Percentiles rank a stretch among this genome's conserved stretches.
These are phyloP conservation scores for Juglanconis oblonga DNA, from an alignment of 2,329 filamentous ascomycete species.

Conservation along the genomic window DNA sequence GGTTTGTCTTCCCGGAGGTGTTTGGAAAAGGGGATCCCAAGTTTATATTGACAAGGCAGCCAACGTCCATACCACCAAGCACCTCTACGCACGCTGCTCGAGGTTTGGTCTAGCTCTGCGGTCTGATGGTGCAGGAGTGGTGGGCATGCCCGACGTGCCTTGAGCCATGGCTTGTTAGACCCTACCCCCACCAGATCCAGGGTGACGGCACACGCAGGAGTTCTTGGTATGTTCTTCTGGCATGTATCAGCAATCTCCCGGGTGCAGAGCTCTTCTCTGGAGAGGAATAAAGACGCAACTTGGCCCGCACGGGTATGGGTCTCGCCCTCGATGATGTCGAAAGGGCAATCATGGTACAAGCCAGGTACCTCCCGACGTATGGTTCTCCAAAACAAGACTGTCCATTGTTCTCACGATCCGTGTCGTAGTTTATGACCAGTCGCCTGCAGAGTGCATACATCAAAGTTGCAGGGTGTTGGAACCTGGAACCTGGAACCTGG, in stretches of 20 bases:
- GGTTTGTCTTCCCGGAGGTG: not conserved
- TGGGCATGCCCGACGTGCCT: not conserved
- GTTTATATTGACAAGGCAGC: slow-evolving; percentile 14
- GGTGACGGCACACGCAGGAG: not conserved
- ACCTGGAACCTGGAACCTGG: slow-evolving; percentile 12
- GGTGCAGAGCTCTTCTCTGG: not conserved
- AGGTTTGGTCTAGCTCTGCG: not conserved
- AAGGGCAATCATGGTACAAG: not conserved
- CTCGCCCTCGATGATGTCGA: not conserved
- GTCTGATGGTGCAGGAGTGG: not conserved
- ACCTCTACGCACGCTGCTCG: not conserved
- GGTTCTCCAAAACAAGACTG: not conserved
- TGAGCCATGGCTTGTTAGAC: not conserved
- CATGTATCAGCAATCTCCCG: not conserved
- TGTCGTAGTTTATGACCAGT: not conserved
- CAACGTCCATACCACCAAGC: not conserved
- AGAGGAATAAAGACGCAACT: not conserved
- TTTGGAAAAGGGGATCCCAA: slow-evolving; percentile 10
- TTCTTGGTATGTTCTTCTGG: not conserved
- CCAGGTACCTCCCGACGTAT: not conserved
- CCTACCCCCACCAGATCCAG: not conserved
- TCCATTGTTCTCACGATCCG: not conserved
- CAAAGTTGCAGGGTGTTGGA: slow-evolving; percentile 1
- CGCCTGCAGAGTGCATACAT: slow-evolving; percentile 11
- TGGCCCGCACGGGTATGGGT: not conserved